Conservation (phyloP, 805 yeast genomes). For the Metschnikowia cerradonensis region DNA sequence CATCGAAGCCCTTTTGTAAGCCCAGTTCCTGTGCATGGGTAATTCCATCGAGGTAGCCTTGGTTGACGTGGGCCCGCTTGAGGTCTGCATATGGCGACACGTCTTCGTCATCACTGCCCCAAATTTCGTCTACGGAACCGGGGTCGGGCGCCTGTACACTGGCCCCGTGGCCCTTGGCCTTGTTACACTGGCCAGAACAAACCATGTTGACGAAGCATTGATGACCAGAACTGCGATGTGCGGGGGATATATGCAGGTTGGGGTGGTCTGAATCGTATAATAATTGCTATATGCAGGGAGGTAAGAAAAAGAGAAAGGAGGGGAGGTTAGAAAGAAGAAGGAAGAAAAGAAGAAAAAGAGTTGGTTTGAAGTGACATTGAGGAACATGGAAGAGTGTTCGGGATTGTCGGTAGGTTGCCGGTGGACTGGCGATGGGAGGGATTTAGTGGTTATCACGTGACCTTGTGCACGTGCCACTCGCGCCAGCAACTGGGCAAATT, state of each 20-base stretch:
- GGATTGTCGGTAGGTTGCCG: too few relatives aligned
- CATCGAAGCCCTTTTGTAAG: conserved; percentile 78
- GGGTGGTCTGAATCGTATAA: too few relatives aligned
- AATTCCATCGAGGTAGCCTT: conserved; percentile 83
- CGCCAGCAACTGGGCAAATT: conserved; percentile 1
- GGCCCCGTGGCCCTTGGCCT: background rate
- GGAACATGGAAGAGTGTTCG: too few relatives aligned
- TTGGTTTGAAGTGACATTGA: too few relatives aligned
- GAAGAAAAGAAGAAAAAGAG: too few relatives aligned
- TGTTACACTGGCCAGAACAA: background rate
- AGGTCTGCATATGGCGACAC: conserved; percentile 26
- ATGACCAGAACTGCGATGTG: background rate
- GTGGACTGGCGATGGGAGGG: too few relatives aligned
- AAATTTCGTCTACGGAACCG: conserved; percentile 25
- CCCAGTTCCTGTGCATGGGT: conserved; percentile 62
- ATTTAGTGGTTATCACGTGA: background rate
- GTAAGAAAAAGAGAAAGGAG: too few relatives aligned
- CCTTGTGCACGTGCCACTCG: background rate
- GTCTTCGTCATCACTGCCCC: conserved; percentile 28
- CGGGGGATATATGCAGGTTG: background rate
- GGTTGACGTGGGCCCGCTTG: conserved; percentile 62
- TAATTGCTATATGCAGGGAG: too few relatives aligned
- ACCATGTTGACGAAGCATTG: conserved; percentile 2
- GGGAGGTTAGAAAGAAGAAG: background rate
- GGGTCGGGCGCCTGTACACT: background rate